Evolutionary conservation across 2,329 filamentous ascomycete genomes (phyloP), one percentile per base, ranked within the genome.

Genomic region (Diaporthe amygdali): DNA sequence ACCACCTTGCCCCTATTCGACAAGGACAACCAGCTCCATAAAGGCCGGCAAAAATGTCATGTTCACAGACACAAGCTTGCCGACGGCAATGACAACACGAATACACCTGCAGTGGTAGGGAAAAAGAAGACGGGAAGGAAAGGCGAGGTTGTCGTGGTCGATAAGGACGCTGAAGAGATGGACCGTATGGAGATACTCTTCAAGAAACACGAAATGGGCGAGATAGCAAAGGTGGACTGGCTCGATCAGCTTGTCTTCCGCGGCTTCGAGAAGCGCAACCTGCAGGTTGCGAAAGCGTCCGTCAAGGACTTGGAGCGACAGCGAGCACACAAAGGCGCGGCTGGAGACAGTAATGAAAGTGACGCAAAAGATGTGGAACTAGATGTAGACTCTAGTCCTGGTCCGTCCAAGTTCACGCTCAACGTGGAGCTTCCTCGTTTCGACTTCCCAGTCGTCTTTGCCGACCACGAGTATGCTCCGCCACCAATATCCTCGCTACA

Each of bases 201-300:
- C 79, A 99, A 99, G 83, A 97, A 97, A 82, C 96, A 98, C 78
- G 97, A 99, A 79, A 97, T 98, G 93, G 95, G 95, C 22, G 96
- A 99, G 79, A 96, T 99, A 32, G 91, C 94, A 0, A 90, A 95
- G 20, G 93, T 97, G 59, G 94, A 97, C 77, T 99, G 96, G 97
- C 88, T 99, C 52, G 96, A 99, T 80, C 94, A 96, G 77, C 88
- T 98, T 76, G 95, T 98, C 3, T 99, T 97, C 79, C 91, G 96
- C 49, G 93, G 93, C 66, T 92, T 97, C 72, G 96, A 97, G 83
- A 96, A 93, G 82, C 87, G 91, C 71, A 90, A 92, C 27, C 79
- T 90, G 3, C 87, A 91, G 76, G 89, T 90, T 14, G 90, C 93
- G 44, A 89, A 87, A 76, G 87, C 89, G 49, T 90, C 90, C 1